These are phyloP conservation scores for Nigrospora oryzae DNA, from an alignment of 2,329 filamentous ascomycete species.

Conservation along the genomic window DNA sequence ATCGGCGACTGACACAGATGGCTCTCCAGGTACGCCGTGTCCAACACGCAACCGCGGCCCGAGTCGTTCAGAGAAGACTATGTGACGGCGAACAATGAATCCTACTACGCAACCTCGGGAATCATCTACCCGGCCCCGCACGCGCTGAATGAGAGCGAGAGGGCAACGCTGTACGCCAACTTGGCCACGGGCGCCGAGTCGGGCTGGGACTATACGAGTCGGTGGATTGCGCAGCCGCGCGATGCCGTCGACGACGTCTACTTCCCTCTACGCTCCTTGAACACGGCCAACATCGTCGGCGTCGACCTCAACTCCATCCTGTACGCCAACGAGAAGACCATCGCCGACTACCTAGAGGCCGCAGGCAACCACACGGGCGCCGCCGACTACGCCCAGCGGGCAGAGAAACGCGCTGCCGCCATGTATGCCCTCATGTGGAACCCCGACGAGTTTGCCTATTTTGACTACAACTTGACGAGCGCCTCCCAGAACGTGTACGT, in stretches of 20 bases:
- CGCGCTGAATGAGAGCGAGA: conserved; percentile 42
- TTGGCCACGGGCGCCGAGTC: conserved; percentile 58
- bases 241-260: conserved; percentile 53
- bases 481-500: conserved; percentile 45
- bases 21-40: conserved; percentile 41
- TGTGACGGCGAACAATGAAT: conserved; percentile 53
- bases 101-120: conserved; percentile 51
- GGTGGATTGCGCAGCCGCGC: conserved; percentile 48
- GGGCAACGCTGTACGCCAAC: conserved; percentile 48
- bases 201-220: conserved; percentile 55
- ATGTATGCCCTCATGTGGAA: conserved; percentile 61
- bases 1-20: not conserved
- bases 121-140: conserved; percentile 46
- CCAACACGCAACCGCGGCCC: conserved; percentile 57
- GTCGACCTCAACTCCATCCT: conserved; percentile 63
- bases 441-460: conserved; percentile 52
- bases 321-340: conserved; percentile 55
- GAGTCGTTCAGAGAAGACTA: conserved; percentile 62
- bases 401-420: conserved; percentile 46
- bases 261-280: conserved; percentile 58
- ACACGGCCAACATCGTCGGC: conserved; percentile 48
- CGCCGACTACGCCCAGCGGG: conserved; percentile 37
- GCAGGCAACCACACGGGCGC: conserved; percentile 42
- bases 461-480: conserved; percentile 61
- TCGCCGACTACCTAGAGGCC: conserved; percentile 43